Conservation (phyloP, 257 asterid genomes). For the Osmanthus fragrans region DNA sequence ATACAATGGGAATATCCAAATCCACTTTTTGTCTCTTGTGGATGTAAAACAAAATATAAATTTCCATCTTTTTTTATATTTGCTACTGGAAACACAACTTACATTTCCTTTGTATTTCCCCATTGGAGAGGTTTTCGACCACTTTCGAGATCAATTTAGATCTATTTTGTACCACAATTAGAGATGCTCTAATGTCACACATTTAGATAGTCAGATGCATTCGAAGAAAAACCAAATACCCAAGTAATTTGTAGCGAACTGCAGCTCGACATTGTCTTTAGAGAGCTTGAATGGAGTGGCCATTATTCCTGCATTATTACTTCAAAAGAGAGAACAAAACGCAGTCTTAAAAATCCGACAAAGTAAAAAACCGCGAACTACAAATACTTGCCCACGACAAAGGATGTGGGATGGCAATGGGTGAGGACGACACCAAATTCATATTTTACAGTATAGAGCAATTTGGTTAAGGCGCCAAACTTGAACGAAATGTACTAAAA, state of each 20-base stretch:
- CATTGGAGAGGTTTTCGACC: no score
- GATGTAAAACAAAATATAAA: no score
- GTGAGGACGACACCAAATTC: neutral
- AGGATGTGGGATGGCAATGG: neutral
- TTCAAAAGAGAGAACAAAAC: slow-evolving; percentile 28
- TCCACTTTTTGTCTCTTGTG: no score
- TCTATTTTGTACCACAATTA: no score
- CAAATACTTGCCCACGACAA: no score
- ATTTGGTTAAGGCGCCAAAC: neutral
- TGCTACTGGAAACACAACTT: no score
- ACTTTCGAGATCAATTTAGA: no score
- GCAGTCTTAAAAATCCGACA: neutral
- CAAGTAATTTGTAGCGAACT: slow-evolving; percentile 84
- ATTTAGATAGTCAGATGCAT: neutral
- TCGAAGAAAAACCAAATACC: slow-evolving; percentile 42
- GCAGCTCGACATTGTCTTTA: slow-evolving; percentile 74
- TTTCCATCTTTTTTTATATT: no score
- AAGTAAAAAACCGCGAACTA: neutral
- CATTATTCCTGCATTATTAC: slow-evolving; percentile 93
- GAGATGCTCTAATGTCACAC: neutral
- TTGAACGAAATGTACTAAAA: no score
- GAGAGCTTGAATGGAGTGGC: slow-evolving; percentile 70
- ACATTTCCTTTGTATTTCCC: no score
- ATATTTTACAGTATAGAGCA: neutral
- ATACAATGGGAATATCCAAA: no score